Base-by-base conservation (phyloP, 2,329 filamentous ascomycete species). In the Cadophora luteo-olivacea region DNA sequence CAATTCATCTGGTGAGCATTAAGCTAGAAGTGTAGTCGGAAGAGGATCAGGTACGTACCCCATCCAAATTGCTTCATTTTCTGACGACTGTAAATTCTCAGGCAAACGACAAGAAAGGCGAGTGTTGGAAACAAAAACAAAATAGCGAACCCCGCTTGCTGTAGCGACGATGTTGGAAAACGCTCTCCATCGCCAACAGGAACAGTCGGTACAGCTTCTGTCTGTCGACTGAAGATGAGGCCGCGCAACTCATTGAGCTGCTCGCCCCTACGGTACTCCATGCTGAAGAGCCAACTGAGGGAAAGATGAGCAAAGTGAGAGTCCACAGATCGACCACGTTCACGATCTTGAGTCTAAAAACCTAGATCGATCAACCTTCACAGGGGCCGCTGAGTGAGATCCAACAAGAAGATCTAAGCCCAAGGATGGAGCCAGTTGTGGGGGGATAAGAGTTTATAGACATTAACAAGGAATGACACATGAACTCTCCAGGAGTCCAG, bases 131-230 rank as follows among this genome's bases (percentile, higher is more conserved):
- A 67, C 12, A 54, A 32, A 52, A 63, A 36, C 14, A 49, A 52
- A 58, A 57, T 62, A 33, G 54, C 52, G n/a, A 57, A 51, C 24
- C 48, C 65, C 33, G 36, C 45, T 22, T 45, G 49, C 33, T 64
- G 61, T 8, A 64, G 22, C 2, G 48, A 25, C 19, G 52, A 55
- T n/a, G 52, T 55, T 19, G 52, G 52, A n/a, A 55, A 55, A n/a
- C 52, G 52, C n/a, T 55, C 52, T 2, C 52, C 25, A 55, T 55
- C 19, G 5, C 52, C 14, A 55, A 55, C 58, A 7, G 24, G 33
- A 4, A 32, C 48, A 16, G 54, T 16, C 33, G 79, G 49, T 24
- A 38, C 61, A 54, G 52, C 48, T 5, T 16, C 52, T 33, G 25
- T 14, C 29, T 55, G 52, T 12, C 52, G 52, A 33, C 14, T 33